Evolutionary conservation across 306 rosid species (phyloP), one percentile per base, ranked within the genome.

Genomic region (Prunus dulcis): DNA sequence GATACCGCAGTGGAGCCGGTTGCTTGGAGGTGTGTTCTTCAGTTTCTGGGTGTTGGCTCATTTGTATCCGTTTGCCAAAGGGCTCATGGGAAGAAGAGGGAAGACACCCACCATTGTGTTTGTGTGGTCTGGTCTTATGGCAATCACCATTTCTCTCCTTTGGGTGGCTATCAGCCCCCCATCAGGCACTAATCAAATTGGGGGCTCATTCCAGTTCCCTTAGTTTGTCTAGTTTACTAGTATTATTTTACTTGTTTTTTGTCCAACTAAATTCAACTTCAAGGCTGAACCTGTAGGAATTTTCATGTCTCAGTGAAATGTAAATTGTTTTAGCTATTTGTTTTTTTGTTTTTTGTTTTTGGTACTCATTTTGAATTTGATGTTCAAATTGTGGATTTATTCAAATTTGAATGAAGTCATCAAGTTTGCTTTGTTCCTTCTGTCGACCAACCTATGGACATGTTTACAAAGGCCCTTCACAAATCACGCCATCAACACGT

Each of bases 111-210:
- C 89, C 0, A 80, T 91, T 79, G 93, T 91, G 23, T 91, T 64
- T 77, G 92, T 91, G n/a, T 91, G 95, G 97, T 79, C 97, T 6
- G 97, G 91, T 28, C 87, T 91, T 15, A 56, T 91, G 41, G 77
- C 97, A 61, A 91, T 91, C 79, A 84, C 91, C 12, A 88, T 91
- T 1, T 89, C 97, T 49, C 91, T 91, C 1, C 89, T 91, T 4
- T 91, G 94, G 94, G 97, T 91, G 73, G 94, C 97, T 68, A 88
- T 91, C 23, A 56, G 78, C 25, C 95, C 94, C 52, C 97, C 94
- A 0, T 87, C 91, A n/a, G 80, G 84, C 12, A 87, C 27, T 71
- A 38, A 12, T 34, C 81, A 85, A 66, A 91, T 91, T 79, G 93
- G 97, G 50, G 94, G 97, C 0, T 85, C 92, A 0, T 91, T 91